These are phyloP conservation scores for Handroanthus guayacan DNA, from an alignment of 257 asterid species.

Conservation along the genomic window DNA sequence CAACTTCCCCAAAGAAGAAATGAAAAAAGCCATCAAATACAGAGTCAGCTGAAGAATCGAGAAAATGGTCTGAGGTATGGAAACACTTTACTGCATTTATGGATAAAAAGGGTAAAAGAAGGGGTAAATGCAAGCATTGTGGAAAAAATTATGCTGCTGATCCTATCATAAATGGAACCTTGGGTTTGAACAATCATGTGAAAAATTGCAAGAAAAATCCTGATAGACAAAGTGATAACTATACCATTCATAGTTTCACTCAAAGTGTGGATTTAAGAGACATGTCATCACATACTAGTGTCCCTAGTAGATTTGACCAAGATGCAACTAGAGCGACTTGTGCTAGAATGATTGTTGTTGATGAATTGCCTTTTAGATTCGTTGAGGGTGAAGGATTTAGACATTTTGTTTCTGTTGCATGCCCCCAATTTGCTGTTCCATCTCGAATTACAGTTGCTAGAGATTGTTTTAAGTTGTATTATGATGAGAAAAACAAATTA, in stretches of 20 bases:
- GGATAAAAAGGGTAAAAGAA: not conserved
- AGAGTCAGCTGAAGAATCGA: not conserved
- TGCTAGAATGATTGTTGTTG: not conserved
- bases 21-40: no score
- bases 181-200: not conserved
- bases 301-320: no score
- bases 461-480: not conserved
- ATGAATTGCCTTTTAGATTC: no score
- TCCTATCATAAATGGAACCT: not conserved
- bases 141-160: no score
- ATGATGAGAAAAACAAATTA: no score
- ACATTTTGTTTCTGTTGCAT: not conserved
- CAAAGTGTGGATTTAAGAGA: no score
- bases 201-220: no score
- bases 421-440: not conserved
- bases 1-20: no score
- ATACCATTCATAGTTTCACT: no score
- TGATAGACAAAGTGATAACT: no score
- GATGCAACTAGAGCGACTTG: not conserved
- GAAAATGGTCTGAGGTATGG: not conserved
- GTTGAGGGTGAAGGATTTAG: not conserved
- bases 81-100: not conserved
- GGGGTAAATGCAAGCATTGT: not conserved
- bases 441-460: not conserved
- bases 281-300: no score